Percentiles rank a stretch among this genome's conserved stretches.
These are phyloP conservation scores for Micractinium conductrix DNA, from an alignment of 139 green algal species.

Conservation along the genomic window DNA sequence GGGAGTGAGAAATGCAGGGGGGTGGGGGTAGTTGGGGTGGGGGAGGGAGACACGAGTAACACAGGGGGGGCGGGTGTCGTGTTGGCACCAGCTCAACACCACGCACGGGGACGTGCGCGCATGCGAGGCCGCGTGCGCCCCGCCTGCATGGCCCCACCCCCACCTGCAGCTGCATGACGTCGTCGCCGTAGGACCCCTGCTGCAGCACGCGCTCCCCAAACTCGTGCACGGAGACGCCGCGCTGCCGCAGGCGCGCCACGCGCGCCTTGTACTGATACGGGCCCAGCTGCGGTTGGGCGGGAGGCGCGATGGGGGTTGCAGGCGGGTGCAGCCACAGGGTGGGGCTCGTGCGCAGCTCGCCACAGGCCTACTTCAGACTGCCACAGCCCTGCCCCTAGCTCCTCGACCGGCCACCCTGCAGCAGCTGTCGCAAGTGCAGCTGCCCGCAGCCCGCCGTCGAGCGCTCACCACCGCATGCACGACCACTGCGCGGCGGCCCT, in stretches of 20 bases:
- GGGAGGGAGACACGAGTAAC: background rate
- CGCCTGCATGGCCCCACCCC: background rate
- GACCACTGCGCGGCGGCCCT: background rate
- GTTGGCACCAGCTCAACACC: background rate
- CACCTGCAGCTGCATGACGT: conserved; percentile 39
- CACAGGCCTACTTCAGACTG: background rate
- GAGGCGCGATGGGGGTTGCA: background rate
- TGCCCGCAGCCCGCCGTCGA: background rate
- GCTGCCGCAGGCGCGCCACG: conserved; percentile 12
- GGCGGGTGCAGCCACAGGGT: background rate
- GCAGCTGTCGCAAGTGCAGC: background rate
- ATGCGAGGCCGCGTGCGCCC: background rate
- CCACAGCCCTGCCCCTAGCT: background rate
- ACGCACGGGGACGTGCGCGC: background rate
- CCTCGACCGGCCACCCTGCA: too few species aligned
- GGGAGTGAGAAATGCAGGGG: too few species aligned
- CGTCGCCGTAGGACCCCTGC: conserved; percentile 37
- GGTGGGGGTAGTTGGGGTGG: background rate
- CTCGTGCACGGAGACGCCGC: conserved; percentile 34
- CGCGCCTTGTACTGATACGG: conserved; percentile 35
- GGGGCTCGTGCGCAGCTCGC: background rate
- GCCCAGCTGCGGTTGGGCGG: conserved; percentile 22
- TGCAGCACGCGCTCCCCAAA: conserved; percentile 42
- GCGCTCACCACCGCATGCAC: conserved; percentile 6
- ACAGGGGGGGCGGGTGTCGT: background rate